A percentile compares a stretch with the other conserved stretches of the same genome.
Conservation (phyloP, 2,329 filamentous ascomycete species). For the Colletotrichum salicis region DNA sequence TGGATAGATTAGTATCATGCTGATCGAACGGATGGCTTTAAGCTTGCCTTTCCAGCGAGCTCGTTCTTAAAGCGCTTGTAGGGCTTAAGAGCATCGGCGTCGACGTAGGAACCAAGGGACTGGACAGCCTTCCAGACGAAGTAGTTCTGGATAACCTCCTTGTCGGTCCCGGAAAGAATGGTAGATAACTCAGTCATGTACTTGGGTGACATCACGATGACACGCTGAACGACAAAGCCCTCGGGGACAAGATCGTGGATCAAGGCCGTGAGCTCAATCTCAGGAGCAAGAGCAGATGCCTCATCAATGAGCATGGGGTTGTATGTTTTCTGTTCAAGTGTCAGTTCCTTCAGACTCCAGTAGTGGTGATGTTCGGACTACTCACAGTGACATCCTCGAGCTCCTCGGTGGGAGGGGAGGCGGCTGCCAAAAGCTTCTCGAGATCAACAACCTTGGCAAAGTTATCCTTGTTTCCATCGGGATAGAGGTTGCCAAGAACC, state of each 20-base stretch:
- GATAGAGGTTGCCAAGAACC: slow-evolving; percentile 44
- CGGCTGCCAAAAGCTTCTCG: slow-evolving; percentile 69
- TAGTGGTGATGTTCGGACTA: not conserved
- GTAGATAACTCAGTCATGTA: slow-evolving; percentile 69
- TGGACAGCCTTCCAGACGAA: slow-evolving; percentile 73
- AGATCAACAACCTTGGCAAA: slow-evolving; percentile 62
- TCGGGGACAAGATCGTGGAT: slow-evolving; percentile 63
- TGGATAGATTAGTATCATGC: slow-evolving; percentile 36
- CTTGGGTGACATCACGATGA: slow-evolving; percentile 69
- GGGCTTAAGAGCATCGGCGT: slow-evolving; percentile 69
- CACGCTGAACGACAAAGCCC: slow-evolving; percentile 58
- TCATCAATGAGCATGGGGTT: slow-evolving; percentile 70
- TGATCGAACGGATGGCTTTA: not conserved
- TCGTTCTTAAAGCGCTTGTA: slow-evolving; percentile 69
- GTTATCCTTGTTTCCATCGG: slow-evolving; percentile 48
- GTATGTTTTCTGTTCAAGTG: slow-evolving; percentile 64
- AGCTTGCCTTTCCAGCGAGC: slow-evolving; percentile 63
- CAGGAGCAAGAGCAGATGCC: slow-evolving; percentile 63
- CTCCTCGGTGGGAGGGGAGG: slow-evolving; percentile 67
- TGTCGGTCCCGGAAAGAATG: slow-evolving; percentile 63
- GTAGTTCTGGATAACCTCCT: slow-evolving; percentile 69
- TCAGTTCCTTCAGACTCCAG: slow-evolving; percentile 32
- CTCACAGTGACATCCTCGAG: slow-evolving; percentile 68
- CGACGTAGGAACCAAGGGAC: slow-evolving; percentile 61
- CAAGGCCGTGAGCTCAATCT: slow-evolving; percentile 64